phyloP scores from a whole-genome alignment of 2,329 filamentous ascomycete species.

The Triangularia verruculosa region DNA sequence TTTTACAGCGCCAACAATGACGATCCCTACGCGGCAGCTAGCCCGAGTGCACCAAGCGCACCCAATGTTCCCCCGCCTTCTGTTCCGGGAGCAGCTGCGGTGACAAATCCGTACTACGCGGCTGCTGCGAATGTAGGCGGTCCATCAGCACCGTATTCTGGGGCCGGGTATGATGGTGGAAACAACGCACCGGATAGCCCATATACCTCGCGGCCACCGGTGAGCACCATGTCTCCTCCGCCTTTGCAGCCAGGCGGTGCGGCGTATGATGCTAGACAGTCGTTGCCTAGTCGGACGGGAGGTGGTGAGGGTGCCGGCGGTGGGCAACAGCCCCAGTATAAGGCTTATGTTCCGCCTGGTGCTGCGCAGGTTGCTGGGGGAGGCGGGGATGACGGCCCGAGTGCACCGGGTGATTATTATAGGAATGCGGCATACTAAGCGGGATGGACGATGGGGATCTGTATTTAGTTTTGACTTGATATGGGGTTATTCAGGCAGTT shows the following conservation, averaged over 20 bases:
- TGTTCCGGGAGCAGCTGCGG: constrained; percentile 28
- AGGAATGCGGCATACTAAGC: constrained; percentile 13
- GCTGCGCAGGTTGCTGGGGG: constrained; percentile 29
- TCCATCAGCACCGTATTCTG: background rate
- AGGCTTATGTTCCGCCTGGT: constrained; percentile 53
- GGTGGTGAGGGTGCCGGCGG: constrained; percentile 13
- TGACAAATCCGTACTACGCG: constrained; percentile 43
- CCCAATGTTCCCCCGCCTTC: constrained; percentile 30
- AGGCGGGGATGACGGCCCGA: constrained; percentile 40
- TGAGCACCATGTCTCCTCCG: constrained; percentile 39
- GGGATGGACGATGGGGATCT: background rate
- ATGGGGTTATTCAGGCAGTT: background rate
- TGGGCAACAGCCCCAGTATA: constrained; percentile 50
- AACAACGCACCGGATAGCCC: background rate
- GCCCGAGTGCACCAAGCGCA: constrained; percentile 30
- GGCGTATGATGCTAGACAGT: constrained; percentile 49
- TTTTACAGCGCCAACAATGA: constrained; percentile 46
- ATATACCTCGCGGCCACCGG: constrained; percentile 27
- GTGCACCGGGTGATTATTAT: constrained; percentile 34
- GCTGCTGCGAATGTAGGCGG: constrained; percentile 30
- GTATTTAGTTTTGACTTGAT: background rate
- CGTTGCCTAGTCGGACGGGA: constrained; percentile 41
- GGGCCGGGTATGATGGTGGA: constrained; percentile 6
- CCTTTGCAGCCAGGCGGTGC: constrained; percentile 45
- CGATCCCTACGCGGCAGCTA: constrained; percentile 38